Evolutionary conservation across 2,329 filamentous ascomycete species (phyloP).

Genomic region (Ascochyta lentis): DNA sequence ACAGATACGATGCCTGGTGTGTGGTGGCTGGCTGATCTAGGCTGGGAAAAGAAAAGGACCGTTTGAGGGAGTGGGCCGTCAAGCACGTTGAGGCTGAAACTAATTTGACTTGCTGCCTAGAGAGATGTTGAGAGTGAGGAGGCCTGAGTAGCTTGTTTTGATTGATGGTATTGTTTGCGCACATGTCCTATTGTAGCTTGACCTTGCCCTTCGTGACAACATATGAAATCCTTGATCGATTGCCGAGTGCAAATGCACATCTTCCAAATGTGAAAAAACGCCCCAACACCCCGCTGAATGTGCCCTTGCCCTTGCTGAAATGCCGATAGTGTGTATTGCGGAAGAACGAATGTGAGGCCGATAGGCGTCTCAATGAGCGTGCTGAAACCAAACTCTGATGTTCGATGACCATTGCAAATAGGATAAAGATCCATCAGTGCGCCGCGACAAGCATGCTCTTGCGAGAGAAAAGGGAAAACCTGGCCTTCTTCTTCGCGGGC

Average conservation of each 20-base stretch:
- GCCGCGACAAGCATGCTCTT: conserved; percentile 18
- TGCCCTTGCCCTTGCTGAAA: background rate
- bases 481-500: conserved; percentile 6
- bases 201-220: conserved; percentile 2
- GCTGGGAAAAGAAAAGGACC: conserved; percentile 4
- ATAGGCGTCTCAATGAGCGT: background rate
- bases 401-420: background rate
- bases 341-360: conserved; percentile 7
- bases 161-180: background rate
- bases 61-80: conserved; percentile 9
- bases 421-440: conserved; percentile 2
- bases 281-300: conserved; percentile 12
- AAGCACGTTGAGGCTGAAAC: conserved; percentile 13
- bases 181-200: background rate
- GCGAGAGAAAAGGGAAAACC: conserved; percentile 18
- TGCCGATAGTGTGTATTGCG: conserved; percentile 10
- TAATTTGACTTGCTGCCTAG: background rate
- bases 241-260: background rate
- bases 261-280: conserved; percentile 3
- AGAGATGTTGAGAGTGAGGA: background rate
- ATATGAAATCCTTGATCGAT: background rate
- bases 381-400: background rate
- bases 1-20: background rate
- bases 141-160: background rate
- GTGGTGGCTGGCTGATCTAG: conserved; percentile 18